Evolutionary conservation across 495 filamentous ascomycete genomes (phyloP).

Genomic region (Penicillium macrosclerotiorum): DNA sequence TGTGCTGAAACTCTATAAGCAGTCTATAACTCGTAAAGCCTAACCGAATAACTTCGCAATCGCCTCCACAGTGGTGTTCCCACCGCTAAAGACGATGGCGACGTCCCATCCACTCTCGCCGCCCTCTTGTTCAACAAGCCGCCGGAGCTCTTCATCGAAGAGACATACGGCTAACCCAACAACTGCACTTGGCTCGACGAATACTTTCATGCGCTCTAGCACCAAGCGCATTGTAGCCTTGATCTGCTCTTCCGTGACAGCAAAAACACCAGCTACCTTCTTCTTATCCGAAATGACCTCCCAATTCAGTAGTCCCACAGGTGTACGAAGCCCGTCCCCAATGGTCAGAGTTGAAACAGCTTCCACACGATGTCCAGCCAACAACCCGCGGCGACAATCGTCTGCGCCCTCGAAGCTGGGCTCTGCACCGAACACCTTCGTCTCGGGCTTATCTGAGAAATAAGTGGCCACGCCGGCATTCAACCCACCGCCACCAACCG

Average conservation of each 20-base stretch:
- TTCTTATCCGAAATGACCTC: conserved; percentile 67
- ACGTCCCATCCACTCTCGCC: conserved; percentile 81
- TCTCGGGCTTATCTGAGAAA: conserved; percentile 59
- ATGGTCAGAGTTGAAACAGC: conserved; percentile 75
- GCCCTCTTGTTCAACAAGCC: conserved; percentile 64
- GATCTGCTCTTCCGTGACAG: conserved; percentile 82
- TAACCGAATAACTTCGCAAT: conserved; percentile 48
- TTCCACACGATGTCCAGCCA: conserved; percentile 57
- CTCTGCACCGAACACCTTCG: conserved; percentile 85
- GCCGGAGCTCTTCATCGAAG: conserved; percentile 81
- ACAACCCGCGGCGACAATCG: conserved; percentile 70
- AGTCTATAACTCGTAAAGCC: background rate
- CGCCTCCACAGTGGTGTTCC: conserved; percentile 83
- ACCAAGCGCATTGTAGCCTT: conserved; percentile 71
- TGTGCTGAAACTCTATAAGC: background rate
- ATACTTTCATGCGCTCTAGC: conserved; percentile 85
- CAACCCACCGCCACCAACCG: conserved; percentile 86
- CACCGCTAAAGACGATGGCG: conserved; percentile 82
- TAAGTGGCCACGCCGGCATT: conserved; percentile 79
- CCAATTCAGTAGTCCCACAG: conserved; percentile 78
- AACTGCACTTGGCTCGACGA: conserved; percentile 87
- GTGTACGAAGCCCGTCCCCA: conserved; percentile 86
- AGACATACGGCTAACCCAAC: conserved; percentile 81
- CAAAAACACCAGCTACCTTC: conserved; percentile 73
- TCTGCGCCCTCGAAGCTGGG: conserved; percentile 82